phyloP scores from a whole-genome alignment of 345 rosid genomes.

The Moringa oleifera region DNA sequence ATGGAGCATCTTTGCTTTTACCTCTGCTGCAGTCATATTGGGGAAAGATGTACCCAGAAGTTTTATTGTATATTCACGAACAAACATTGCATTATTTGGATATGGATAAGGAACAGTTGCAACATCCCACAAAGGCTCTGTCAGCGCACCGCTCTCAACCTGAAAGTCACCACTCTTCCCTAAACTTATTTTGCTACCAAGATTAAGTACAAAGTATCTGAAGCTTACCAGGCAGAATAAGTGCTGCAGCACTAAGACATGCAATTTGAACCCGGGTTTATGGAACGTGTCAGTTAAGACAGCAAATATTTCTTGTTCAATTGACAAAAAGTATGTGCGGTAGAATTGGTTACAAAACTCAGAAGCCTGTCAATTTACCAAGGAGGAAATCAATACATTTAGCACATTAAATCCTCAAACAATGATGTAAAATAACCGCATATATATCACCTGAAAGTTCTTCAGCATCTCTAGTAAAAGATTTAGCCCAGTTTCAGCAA shows the following conservation, averaged over 20 bases:
- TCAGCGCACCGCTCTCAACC: constrained; percentile 76
- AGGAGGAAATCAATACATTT: neutral
- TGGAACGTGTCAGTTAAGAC: constrained; percentile 81
- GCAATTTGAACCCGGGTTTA: constrained; percentile 85
- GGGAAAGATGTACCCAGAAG: constrained; percentile 90
- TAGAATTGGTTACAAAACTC: constrained; percentile 92
- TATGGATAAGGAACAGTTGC: constrained; percentile 64
- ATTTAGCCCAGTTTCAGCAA: constrained; percentile 95
- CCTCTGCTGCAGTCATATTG: constrained; percentile 92
- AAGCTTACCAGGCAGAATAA: constrained; percentile 52
- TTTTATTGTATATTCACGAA: constrained; percentile 89
- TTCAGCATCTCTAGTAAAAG: constrained; percentile 89
- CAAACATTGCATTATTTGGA: constrained; percentile 68
- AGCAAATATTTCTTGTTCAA: constrained; percentile 76
- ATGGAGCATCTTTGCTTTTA: too few species aligned
- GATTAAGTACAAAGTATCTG: neutral
- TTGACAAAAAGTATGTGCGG: constrained; percentile 33
- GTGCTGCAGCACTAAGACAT: constrained; percentile 66
- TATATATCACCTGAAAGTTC: constrained; percentile 65
- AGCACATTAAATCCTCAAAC: too few species aligned
- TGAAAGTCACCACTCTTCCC: constrained; percentile 22
- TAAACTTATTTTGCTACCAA: neutral
- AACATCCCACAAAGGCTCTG: constrained; percentile 95
- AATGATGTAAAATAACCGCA: too few species aligned
- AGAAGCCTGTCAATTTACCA: constrained; percentile 47